Conservation (phyloP, 208 protist genomes). For the Naegleria lovaniensis region DNA sequence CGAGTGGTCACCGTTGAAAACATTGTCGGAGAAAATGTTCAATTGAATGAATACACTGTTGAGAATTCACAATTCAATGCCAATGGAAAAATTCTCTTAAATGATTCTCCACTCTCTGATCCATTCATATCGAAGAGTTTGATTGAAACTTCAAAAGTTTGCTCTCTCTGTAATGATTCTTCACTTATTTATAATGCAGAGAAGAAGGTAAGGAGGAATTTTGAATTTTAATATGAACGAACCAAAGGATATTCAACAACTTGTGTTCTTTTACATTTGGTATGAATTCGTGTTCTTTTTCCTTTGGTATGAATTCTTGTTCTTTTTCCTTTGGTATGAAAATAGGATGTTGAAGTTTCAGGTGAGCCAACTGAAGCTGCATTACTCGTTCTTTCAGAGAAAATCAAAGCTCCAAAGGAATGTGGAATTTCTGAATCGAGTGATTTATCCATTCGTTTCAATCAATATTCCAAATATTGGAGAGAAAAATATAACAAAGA, state of each 20-base stretch:
- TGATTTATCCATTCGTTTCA: not conserved
- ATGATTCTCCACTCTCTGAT: not conserved
- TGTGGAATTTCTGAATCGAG: not conserved
- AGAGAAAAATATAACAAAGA: conserved; percentile 51
- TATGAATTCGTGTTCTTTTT: too few species aligned
- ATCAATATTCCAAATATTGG: conserved; percentile 21
- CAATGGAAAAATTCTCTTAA: not conserved
- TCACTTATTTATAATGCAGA: not conserved
- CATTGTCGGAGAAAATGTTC: not conserved
- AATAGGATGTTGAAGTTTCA: conserved; percentile 4
- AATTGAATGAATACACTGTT: not conserved
- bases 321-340: too few species aligned
- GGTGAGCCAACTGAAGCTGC: conserved; percentile 52
- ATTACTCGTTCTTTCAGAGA: conserved; percentile 50
- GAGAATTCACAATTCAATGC: not conserved
- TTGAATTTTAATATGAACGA: too few species aligned
- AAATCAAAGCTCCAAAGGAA: conserved; percentile 37
- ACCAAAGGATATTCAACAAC: too few species aligned
- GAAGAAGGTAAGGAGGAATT: not conserved
- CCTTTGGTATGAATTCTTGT: too few species aligned
- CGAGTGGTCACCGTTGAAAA: not conserved
- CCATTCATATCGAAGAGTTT: not conserved
- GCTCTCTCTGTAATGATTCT: not conserved
- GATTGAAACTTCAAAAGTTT: not conserved
- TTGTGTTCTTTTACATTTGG: too few species aligned